phyloP scores from a whole-genome alignment of 2,329 filamentous ascomycete genomes.

The Cordyceps tenuipes region DNA sequence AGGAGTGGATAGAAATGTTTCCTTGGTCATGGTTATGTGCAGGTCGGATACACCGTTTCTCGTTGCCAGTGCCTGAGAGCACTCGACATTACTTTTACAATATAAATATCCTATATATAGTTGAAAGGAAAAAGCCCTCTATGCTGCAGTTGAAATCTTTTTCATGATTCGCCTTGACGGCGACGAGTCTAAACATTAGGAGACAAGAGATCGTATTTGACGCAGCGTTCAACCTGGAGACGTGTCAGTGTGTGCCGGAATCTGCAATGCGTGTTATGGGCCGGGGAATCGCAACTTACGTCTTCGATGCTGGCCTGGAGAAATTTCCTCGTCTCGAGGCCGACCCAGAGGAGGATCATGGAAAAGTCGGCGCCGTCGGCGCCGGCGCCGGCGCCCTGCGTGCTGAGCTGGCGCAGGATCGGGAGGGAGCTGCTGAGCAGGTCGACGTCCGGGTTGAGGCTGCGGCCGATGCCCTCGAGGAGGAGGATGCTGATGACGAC shows the following conservation, averaged over 20 bases:
- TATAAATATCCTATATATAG: neutral
- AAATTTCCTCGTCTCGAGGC: constrained; percentile 80
- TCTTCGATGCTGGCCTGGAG: constrained; percentile 86
- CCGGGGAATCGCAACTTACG: constrained; percentile 41
- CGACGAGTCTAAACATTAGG: constrained; percentile 62
- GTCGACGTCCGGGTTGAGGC: constrained; percentile 77
- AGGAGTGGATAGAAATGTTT: too few relatives aligned
- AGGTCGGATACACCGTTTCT: too few relatives aligned
- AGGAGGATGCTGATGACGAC: constrained; percentile 92
- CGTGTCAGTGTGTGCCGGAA: neutral
- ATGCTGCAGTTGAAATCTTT: constrained; percentile 1
- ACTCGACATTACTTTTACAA: neutral
- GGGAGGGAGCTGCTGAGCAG: constrained; percentile 79
- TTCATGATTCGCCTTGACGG: neutral
- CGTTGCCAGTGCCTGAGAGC: neutral
- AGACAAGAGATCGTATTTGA: constrained; percentile 82
- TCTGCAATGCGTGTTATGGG: neutral
- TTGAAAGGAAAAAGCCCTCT: neutral
- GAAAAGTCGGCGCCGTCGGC: constrained; percentile 74
- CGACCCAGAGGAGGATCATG: constrained; percentile 87
- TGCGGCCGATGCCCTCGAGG: constrained; percentile 87
- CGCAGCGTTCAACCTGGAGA: constrained; percentile 68
- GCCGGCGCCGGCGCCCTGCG: constrained; percentile 62
- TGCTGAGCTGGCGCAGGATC: constrained; percentile 79
- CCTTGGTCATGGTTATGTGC: too few relatives aligned